Base-by-base conservation (phyloP, 2,329 filamentous ascomycete species). In the Talaromyces sp. region DNA sequence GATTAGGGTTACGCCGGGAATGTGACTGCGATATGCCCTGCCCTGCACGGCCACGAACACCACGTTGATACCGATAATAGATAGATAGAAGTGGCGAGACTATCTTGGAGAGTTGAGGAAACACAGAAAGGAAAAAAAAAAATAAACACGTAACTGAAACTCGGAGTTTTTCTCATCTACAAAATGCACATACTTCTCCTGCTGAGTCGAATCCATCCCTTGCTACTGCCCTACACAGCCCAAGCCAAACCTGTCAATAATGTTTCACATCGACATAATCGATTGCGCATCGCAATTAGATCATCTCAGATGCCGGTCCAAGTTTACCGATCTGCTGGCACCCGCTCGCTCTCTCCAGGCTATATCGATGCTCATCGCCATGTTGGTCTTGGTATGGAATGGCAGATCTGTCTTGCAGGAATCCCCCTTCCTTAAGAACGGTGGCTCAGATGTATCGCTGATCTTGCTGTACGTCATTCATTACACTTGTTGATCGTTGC, bases 361-460 rank as follows among this genome's bases (percentile, higher is more conserved):
- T 51, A 27, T 27, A 51, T 51, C 19, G 13, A 51, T 17, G 25
- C 44, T 7, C 19, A 51, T 58, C 33, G 52, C n/a, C 51, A 53
- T 58, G 59, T 19, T 39, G 7, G 27, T 56, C 52, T 11, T 51
- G 55, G 60, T 32, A 62, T 62, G 60, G 60, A 61, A 61, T 61
- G 59, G 22, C 47, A 57, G 44, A 25, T n/a, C 44, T 47, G 44
- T 15, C 44, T 47, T 13, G 44, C 44, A 22, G 44, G 44, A 47
- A 47, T 47, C 44, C 44, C 22, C 22, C 44, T 47, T 25, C 5
- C 15, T 39, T 39, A 17, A n/a, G 5, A 17, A 7, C 13, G n/a
- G 44, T 8, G 22, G 44, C 44, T 47, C 44, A 25, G 22, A 47
- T 25, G 19, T 47, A 9, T 25, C n/a, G 4, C 1, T 15, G 11